Evolutionary conservation across 2,329 filamentous ascomycete species (phyloP).

Genomic region (Colletotrichum endophyticum): DNA sequence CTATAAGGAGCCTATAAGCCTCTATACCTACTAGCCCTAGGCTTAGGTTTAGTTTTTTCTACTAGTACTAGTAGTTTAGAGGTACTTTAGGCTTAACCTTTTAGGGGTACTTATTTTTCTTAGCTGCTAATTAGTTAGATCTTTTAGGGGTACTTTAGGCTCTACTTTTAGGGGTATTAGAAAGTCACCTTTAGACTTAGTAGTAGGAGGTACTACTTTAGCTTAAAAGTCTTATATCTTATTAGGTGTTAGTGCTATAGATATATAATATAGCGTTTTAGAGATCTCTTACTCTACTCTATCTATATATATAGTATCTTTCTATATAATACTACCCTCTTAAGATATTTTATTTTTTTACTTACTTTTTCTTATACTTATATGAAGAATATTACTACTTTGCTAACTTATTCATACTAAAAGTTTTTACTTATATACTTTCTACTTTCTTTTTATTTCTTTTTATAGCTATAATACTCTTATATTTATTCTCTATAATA

Average conservation of each 20-base stretch:
- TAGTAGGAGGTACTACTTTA: fast-evolving
- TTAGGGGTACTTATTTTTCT: neutral
- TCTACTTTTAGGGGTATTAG: neutral
- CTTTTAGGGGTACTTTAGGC: neutral
- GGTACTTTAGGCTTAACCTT: neutral
- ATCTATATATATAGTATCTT: neutral
- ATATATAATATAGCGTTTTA: neutral
- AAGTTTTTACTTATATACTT: too few relatives aligned
- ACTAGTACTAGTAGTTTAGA: too few relatives aligned
- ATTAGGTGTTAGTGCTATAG: too few relatives aligned
- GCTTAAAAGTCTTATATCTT: too few relatives aligned
- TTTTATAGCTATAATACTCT: too few relatives aligned
- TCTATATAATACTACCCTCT: neutral
- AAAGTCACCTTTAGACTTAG: too few relatives aligned
- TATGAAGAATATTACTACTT: too few relatives aligned
- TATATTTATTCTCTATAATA: too few relatives aligned
- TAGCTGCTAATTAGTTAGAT: neutral
- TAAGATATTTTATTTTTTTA: too few relatives aligned
- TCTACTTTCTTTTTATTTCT: too few relatives aligned
- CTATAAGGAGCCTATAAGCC: neutral
- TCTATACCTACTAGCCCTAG: neutral
- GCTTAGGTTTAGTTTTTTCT: neutral
- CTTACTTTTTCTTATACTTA: too few relatives aligned
- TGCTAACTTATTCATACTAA: too few relatives aligned
- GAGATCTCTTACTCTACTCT: neutral